Conservation (phyloP, 805 yeast species). For the Metschnikowia borealis region DNA sequence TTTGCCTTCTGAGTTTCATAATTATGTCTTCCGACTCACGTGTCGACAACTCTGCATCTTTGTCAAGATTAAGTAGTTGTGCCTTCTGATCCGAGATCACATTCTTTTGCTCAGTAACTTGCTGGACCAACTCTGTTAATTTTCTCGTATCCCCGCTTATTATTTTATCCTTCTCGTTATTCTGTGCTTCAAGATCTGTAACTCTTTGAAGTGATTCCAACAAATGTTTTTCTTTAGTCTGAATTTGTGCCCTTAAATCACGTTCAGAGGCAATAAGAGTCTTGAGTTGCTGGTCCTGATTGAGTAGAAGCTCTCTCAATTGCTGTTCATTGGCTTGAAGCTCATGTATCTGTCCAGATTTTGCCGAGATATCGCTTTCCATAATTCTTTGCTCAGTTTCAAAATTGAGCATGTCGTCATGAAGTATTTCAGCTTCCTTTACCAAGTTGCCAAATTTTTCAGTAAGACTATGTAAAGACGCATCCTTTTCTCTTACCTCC, state of each 20-base stretch:
- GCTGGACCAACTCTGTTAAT: slow-evolving; percentile 27
- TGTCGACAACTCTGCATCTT: slow-evolving; percentile 4
- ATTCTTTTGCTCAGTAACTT: slow-evolving; percentile 19
- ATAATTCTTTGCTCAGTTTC: slow-evolving; percentile 15
- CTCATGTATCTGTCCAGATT: not conserved
- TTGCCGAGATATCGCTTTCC: slow-evolving; percentile 7
- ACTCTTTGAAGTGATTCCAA: slow-evolving; percentile 17
- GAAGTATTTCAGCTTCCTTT: slow-evolving; percentile 16
- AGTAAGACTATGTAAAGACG: slow-evolving; percentile 19
- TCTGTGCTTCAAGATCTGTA: slow-evolving; percentile 28
- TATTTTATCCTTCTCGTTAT: slow-evolving; percentile 27
- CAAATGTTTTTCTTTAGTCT: slow-evolving; percentile 6
- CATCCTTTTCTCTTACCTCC: slow-evolving; percentile 19
- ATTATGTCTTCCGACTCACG: slow-evolving; percentile 17
- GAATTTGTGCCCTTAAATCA: slow-evolving; percentile 5
- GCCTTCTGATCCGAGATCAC: slow-evolving; percentile 8
- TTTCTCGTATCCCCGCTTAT: slow-evolving; percentile 30
- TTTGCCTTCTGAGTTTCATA: slow-evolving; percentile 21
- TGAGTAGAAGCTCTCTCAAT: slow-evolving; percentile 4
- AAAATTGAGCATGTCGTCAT: slow-evolving; percentile 15
- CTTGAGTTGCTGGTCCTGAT: not conserved
- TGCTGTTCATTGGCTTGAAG: slow-evolving; percentile 7
- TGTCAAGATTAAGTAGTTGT: not conserved
- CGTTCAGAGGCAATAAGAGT: not conserved
- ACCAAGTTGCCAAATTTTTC: slow-evolving; percentile 12